Conservation (phyloP, 1,284 basidiomycete genomes). For the Caloboletus inedulis region DNA sequence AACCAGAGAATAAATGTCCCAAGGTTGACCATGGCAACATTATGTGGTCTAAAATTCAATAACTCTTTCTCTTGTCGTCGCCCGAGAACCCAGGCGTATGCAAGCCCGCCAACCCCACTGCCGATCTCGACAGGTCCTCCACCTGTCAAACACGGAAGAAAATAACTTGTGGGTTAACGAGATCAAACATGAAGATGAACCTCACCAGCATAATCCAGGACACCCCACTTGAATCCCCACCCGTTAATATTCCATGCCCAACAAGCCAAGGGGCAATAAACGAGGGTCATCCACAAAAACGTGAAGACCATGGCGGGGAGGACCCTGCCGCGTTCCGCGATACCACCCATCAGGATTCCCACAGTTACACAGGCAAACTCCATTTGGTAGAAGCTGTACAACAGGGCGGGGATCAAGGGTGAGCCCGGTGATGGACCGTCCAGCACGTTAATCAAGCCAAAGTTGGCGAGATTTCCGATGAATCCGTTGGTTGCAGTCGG, state of each 20-base stretch:
- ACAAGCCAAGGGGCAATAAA: slow-evolving; percentile 78
- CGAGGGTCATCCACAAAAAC: slow-evolving; percentile 83
- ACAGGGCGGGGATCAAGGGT: slow-evolving; percentile 64
- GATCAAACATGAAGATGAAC: slow-evolving; percentile 3
- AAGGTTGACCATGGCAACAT: slow-evolving; percentile 85
- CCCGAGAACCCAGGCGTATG: slow-evolving; percentile 83
- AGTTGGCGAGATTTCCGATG: slow-evolving; percentile 75
- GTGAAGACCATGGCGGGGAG: slow-evolving; percentile 86
- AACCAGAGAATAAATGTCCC: slow-evolving; percentile 92
- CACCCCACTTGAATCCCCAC: slow-evolving; percentile 90
- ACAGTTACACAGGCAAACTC: slow-evolving; percentile 81
- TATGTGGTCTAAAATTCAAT: slow-evolving; percentile 89
- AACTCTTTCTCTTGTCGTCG: slow-evolving; percentile 76
- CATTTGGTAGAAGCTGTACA: slow-evolving; percentile 89
- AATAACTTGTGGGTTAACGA: not conserved
- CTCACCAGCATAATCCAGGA: slow-evolving; percentile 78
- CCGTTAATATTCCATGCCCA: slow-evolving; percentile 79
- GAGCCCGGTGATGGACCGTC: slow-evolving; percentile 75
- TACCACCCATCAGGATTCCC: slow-evolving; percentile 73
- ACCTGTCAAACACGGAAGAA: slow-evolving; percentile 40
- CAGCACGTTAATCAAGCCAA: slow-evolving; percentile 72
- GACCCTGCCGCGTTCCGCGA: slow-evolving; percentile 87
- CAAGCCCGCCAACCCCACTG: slow-evolving; percentile 83
- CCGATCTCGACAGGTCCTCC: slow-evolving; percentile 94
- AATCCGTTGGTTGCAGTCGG: slow-evolving; percentile 71